Evolutionary conservation across 73 alveolate species (phyloP).

Genomic region (Blepharisma japonicum): DNA sequence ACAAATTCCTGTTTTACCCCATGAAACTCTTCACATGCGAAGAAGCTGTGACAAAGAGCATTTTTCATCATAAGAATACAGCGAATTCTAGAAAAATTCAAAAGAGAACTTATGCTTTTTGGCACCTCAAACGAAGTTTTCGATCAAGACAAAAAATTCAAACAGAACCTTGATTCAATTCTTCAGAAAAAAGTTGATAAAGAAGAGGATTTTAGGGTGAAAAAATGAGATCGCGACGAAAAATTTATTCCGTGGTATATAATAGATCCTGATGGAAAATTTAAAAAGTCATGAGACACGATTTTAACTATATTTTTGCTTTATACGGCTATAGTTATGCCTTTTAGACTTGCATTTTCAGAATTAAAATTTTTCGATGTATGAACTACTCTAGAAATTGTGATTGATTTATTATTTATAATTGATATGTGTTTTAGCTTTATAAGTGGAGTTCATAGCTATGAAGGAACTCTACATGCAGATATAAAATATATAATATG

Average conservation of each 20-base stretch:
- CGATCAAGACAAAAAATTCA: no score
- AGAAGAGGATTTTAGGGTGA: neutral
- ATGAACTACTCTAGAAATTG: constrained; percentile 45
- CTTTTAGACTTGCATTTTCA: constrained; percentile 49
- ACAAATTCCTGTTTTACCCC: no score
- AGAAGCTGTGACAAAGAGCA: no score
- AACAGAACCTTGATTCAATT: no score
- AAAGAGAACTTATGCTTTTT: no score
- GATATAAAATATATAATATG: constrained; percentile 50
- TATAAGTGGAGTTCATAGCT: constrained; percentile 56
- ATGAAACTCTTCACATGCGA: no score
- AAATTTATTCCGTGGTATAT: constrained; percentile 25
- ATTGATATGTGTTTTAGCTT: constrained; percentile 55
- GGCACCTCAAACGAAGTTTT: no score
- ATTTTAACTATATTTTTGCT: constrained; percentile 43
- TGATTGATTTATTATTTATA: constrained; percentile 52
- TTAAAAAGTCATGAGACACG: constrained; percentile 50
- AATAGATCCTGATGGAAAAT: constrained; percentile 57
- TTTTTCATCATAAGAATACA: no score
- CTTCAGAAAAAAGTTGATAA: neutral
- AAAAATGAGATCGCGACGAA: neutral
- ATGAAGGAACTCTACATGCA: constrained; percentile 48
- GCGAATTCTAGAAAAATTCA: no score
- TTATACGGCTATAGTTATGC: constrained; percentile 59
- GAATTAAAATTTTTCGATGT: constrained; percentile 44